A percentile compares a stretch with the other conserved stretches of the same genome.
phyloP scores from a whole-genome alignment of 225 moss, liverwort and hornwort species.

The Polytrichum formosum region DNA sequence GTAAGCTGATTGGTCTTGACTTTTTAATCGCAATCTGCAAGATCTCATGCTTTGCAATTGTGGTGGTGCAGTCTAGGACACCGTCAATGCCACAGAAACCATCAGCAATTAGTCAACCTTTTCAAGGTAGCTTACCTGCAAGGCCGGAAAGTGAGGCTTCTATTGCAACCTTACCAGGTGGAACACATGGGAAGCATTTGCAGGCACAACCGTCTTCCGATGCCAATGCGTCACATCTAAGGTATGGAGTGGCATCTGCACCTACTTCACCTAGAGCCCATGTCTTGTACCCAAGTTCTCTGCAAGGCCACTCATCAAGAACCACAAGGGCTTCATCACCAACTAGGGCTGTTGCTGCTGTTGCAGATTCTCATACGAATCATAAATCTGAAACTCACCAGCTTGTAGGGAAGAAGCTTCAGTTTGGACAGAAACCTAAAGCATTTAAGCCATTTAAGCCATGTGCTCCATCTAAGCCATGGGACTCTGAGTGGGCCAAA shows the following conservation, averaged over 20 bases:
- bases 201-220: conserved; percentile 18
- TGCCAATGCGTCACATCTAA: conserved; percentile 42
- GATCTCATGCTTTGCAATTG: too few species aligned
- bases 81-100: conserved; percentile 29
- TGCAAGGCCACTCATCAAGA: conserved; percentile 4
- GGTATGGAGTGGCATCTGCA: conserved; percentile 31
- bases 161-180: neutral
- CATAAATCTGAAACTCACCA: conserved; percentile 40
- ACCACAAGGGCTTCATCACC: conserved; percentile 19
- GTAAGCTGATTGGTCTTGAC: too few species aligned
- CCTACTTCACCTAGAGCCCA: conserved; percentile 41
- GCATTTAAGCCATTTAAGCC: conserved; percentile 3
- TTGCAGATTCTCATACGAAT: conserved; percentile 16
- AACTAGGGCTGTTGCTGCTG: conserved; percentile 3
- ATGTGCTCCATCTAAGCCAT: neutral
- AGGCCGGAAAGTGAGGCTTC: conserved; percentile 29
- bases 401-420: conserved; percentile 23
- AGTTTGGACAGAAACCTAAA: conserved; percentile 4
- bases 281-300: conserved; percentile 21
- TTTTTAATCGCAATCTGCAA: too few species aligned
- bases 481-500: conserved; percentile 6
- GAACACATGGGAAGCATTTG: conserved; percentile 15
- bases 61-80: conserved; percentile 37
- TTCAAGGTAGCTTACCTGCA: conserved; percentile 24
- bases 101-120: conserved; percentile 19